These are phyloP conservation scores for Mallotus japonicus DNA, from an alignment of 441 rosid species.

Conservation along the genomic window DNA sequence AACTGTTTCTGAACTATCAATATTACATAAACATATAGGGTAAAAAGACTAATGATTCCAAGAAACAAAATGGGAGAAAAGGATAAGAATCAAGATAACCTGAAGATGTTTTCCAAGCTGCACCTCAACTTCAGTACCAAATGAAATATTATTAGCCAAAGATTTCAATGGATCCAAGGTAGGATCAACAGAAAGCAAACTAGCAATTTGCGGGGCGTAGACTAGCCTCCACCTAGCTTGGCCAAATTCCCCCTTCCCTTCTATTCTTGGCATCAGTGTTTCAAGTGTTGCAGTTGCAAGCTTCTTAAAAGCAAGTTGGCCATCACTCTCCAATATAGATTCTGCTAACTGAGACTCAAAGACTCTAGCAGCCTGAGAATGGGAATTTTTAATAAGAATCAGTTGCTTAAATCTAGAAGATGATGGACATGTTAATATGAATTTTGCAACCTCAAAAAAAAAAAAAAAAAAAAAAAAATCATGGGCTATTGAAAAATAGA, in stretches of 20 bases:
- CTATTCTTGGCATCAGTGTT: constrained; percentile 89
- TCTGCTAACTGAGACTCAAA: constrained; percentile 95
- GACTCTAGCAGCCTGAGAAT: constrained; percentile 80
- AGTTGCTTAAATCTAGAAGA: constrained; percentile 4
- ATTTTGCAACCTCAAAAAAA: not conserved
- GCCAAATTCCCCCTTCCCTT: constrained; percentile 93
- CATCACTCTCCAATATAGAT: constrained; percentile 91
- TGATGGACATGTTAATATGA: constrained; percentile 4
- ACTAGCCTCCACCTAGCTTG: constrained; percentile 99
- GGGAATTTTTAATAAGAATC: constrained; percentile 3
- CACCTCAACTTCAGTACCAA: constrained; percentile 93
- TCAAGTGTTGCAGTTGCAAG: constrained; percentile 96
- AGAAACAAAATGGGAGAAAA: not conserved
- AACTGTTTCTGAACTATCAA: not conserved
- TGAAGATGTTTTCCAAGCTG: constrained; percentile 95
- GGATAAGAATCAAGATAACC: constrained; percentile 37
- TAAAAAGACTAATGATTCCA: not conserved
- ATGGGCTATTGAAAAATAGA: not conserved
- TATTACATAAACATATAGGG: not conserved
- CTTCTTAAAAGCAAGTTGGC: constrained; percentile 94
- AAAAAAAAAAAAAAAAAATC: too few species aligned
- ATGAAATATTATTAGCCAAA: constrained; percentile 80
- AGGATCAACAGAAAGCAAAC: constrained; percentile 94
- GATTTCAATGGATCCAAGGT: constrained; percentile 91
- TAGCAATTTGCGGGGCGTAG: constrained; percentile 96